Base-by-base conservation (phyloP, 495 filamentous ascomycete genomes). In the Aspergillus sparsus region DNA sequence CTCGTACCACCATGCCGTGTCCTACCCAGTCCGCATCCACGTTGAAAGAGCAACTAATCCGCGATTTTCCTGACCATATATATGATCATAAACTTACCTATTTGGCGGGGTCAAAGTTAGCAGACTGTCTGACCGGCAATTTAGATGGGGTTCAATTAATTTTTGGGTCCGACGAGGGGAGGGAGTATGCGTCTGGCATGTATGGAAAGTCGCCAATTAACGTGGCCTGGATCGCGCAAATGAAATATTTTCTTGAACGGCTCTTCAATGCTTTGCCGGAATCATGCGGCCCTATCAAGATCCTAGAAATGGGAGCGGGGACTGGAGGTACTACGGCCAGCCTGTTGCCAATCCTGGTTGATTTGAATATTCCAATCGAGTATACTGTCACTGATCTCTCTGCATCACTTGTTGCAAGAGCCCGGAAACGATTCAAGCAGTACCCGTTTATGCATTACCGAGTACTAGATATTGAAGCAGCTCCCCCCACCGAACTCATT, bases 381-480 rank as follows among this genome's bases (percentile, higher is more conserved):
- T 83, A 83, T 49, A 79, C 74, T 0, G 80, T 83, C 59, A 80
- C 76, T 0, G 80, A 83, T 45, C 50, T 82, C 5, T 74, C 73
- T 0, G 46, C 70, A 1, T 72, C 75, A 0, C 66, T 83, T 1
- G 76, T 82, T 0, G 60, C 71, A 0, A 49, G 53, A 1, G 76
- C 71, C 1, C 66, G 64, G 33, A 65, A 65, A n/a, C 70, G 62
- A 7, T 78, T 75, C 50, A 36, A 58, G n/a, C 27, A 54, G 8
- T 66, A 70, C 37, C 33, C 54, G 2, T 71, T 65, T 49, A 78
- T 82, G 74, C 54, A 66, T 3, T 83, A 74, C 55, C 55, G 18
- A 12, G 53, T 64, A 3, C 55, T 79, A 4, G 72, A 83, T 35
- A 70, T 78, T 36, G 78, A 82, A 51, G 68, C 71, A 27, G 41